Conservation (phyloP, 2,329 filamentous ascomycete genomes). For the Penicillium olsonii region DNA sequence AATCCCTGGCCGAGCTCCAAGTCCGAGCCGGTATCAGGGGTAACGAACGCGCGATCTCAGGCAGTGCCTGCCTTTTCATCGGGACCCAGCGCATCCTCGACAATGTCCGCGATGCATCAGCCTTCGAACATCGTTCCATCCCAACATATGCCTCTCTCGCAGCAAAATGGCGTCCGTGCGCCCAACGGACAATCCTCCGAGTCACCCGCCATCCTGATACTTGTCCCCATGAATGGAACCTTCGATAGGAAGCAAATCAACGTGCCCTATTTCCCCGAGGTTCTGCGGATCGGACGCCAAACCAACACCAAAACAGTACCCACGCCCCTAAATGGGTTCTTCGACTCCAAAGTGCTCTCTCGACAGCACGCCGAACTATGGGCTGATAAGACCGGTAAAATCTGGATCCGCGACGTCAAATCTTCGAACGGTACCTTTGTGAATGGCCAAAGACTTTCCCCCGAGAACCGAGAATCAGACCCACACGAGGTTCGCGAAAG, state of each 20-base stretch:
- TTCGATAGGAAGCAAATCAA: slow-evolving; percentile 97
- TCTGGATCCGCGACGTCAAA: slow-evolving; percentile 96
- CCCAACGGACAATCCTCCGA: slow-evolving; percentile 52
- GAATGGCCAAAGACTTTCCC: slow-evolving; percentile 85
- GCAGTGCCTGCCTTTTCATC: slow-evolving; percentile 60
- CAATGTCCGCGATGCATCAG: slow-evolving; percentile 65
- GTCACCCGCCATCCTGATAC: slow-evolving; percentile 75
- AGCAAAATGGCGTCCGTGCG: slow-evolving; percentile 58
- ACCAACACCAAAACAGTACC: slow-evolving; percentile 96
- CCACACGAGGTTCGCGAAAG: slow-evolving; percentile 89
- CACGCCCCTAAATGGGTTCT: slow-evolving; percentile 88
- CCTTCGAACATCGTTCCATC: slow-evolving; percentile 65
- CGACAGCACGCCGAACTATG: slow-evolving; percentile 95
- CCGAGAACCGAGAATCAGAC: slow-evolving; percentile 93
- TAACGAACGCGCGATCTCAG: slow-evolving; percentile 63
- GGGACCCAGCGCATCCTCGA: slow-evolving; percentile 60
- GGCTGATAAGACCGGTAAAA: slow-evolving; percentile 80
- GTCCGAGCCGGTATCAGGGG: slow-evolving; percentile 64
- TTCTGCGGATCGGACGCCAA: slow-evolving; percentile 88
- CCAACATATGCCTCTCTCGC: slow-evolving; percentile 65
- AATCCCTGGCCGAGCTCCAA: slow-evolving; percentile 68
- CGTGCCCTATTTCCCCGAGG: slow-evolving; percentile 92
- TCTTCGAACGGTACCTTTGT: slow-evolving; percentile 99
- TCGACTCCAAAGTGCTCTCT: slow-evolving; percentile 96
- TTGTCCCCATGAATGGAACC: slow-evolving; percentile 89